Evolutionary conservation across 257 asterid genomes (phyloP).

Genomic region (Ligustrum vulgare): DNA sequence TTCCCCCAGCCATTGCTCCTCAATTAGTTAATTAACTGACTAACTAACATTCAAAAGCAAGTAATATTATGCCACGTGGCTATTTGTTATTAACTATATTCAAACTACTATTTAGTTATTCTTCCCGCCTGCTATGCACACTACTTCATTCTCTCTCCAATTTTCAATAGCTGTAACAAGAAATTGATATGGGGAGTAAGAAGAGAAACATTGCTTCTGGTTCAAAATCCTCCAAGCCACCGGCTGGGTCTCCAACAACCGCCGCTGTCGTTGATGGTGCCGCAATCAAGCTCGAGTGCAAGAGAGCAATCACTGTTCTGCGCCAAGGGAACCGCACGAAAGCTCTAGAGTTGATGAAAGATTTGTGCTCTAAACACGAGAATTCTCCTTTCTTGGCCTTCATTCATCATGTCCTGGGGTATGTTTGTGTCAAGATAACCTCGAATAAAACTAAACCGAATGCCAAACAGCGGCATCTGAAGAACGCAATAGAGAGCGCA

Average conservation of each 20-base stretch:
- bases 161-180: too few species aligned
- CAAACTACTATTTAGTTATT: too few species aligned
- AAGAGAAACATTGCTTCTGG: background rate
- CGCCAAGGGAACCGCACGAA: constrained; percentile 67
- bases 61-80: too few species aligned
- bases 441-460: constrained; percentile 57
- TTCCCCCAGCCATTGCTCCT: too few species aligned
- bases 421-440: constrained; percentile 62
- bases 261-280: background rate
- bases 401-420: constrained; percentile 66
- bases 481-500: constrained; percentile 71
- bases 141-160: too few species aligned
- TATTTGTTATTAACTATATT: too few species aligned
- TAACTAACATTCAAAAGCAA: too few species aligned
- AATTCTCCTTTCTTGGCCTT: constrained; percentile 42
- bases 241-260: background rate
- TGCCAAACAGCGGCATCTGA: constrained; percentile 60
- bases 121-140: too few species aligned
- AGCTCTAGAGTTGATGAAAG: constrained; percentile 74
- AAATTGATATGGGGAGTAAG: background rate
- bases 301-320: constrained; percentile 61
- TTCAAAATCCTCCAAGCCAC: background rate
- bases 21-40: too few species aligned
- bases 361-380: constrained; percentile 56
- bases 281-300: constrained; percentile 40